These are phyloP conservation scores for Wallacemonas sp. DNA, from an alignment of 208 protist genomes.

Conservation along the genomic window DNA sequence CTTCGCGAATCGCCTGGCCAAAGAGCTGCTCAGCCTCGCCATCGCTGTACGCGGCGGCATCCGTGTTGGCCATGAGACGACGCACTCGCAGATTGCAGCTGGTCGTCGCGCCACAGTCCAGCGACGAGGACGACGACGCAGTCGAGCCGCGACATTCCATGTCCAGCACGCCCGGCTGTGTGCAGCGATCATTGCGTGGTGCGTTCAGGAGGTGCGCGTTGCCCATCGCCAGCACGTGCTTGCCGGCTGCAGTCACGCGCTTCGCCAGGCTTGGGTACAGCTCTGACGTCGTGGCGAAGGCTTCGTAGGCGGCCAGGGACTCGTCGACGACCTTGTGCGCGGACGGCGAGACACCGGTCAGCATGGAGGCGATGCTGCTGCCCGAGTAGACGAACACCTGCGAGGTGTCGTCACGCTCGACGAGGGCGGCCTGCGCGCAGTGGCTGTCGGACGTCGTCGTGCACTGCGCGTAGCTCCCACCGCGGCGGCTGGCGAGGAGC, in stretches of 20 bases:
- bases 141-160: slow-evolving; percentile 49
- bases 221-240: slow-evolving; percentile 45
- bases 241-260: slow-evolving; percentile 42
- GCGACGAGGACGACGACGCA: slow-evolving; percentile 14
- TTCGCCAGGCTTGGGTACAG: slow-evolving; percentile 53
- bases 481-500: slow-evolving; percentile 28
- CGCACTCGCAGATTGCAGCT: slow-evolving; percentile 60
- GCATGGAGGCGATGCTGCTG: slow-evolving; percentile 49
- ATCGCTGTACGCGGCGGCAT: slow-evolving; percentile 28
- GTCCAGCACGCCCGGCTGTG: slow-evolving; percentile 62
- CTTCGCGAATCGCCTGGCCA: slow-evolving; percentile 31
- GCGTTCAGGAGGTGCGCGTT: slow-evolving; percentile 61
- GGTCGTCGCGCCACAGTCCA: slow-evolving; percentile 52
- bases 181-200: slow-evolving; percentile 36
- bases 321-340: slow-evolving; percentile 52
- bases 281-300: slow-evolving; percentile 41
- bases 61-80: slow-evolving; percentile 28
- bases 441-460: slow-evolving; percentile 27
- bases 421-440: slow-evolving; percentile 61
- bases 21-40: slow-evolving; percentile 47
- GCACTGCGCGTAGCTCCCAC: slow-evolving; percentile 49
- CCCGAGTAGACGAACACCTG: slow-evolving; percentile 42
- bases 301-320: slow-evolving; percentile 32
- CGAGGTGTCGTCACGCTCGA: slow-evolving; percentile 37
- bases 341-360: slow-evolving; percentile 55